Base-by-base conservation (phyloP, 768 basidiomycete species). In the Pleurotus tuoliensis region DNA sequence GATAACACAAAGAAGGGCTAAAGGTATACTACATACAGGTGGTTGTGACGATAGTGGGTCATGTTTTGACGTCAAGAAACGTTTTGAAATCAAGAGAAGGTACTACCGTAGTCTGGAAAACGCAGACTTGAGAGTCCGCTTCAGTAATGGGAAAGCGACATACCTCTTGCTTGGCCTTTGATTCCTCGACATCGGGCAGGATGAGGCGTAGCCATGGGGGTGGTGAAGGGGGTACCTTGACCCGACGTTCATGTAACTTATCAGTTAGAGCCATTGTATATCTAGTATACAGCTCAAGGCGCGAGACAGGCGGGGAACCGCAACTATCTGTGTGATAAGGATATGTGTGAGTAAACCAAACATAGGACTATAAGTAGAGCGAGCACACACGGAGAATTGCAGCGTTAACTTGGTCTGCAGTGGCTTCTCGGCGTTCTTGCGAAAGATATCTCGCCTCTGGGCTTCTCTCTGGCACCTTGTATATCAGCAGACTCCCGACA, bases 391-490 rank as follows among this genome's bases (percentile, higher is more conserved):
- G 75, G 11, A 97, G 70, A 47, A 97, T 89, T 13, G 94, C 94
- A 44, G 82, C 78, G 61, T 95, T 90, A 41, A 98, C 86, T 71
- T 94, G 90, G 56, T 92, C 89, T 4, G 94, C 94, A 18, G 97
- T 81, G 4, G 82, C 83, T 60, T 90, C 87, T 58, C 94, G 81
- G 64, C 94, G 76, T 52, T 82, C 83, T 67, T 88, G 86, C 38
- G 81, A 79, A 58, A 97, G 69, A 70, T 95, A 98, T 55, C 79
- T 84, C 13, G 81, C 75, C 63, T 94, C 78, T 0, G 88, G 80
- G 63, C 92, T 92, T 38, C 75, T 81, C 63, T 92, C 91, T 0
- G 94, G 90, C 16, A 86, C 78, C 38, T 78, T 80, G 69, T 96
- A 97, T n/a, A 88, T 92, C 44, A 98, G 75, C 27, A 98, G 70